Evolutionary conservation across 306 rosid species (phyloP).

Genomic region (Comarum palustre): DNA sequence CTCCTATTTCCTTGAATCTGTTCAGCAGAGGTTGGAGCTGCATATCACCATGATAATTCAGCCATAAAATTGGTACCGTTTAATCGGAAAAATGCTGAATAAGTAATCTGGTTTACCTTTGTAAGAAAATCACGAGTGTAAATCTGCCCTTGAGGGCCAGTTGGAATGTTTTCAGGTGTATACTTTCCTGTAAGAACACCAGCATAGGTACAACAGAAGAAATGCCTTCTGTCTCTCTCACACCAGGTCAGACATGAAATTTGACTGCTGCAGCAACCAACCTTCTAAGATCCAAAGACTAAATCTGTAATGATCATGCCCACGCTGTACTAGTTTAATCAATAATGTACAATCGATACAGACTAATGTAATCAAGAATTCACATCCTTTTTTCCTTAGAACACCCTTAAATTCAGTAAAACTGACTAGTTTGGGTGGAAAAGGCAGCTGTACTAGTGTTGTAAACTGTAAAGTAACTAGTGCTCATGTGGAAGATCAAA

Average conservation of each 20-base stretch:
- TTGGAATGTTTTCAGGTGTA: constrained; percentile 69
- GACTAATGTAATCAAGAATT: background rate
- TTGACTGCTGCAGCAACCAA: background rate
- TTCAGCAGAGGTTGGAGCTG: constrained; percentile 87
- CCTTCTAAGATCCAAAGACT: background rate
- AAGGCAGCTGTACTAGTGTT: background rate
- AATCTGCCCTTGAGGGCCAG: constrained; percentile 73
- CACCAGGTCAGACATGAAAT: background rate
- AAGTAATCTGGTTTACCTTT: constrained; percentile 35
- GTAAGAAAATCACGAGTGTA: constrained; percentile 71
- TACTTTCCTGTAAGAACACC: constrained; percentile 90
- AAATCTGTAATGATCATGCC: background rate
- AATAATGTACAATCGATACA: background rate
- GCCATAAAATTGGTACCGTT: constrained; percentile 4
- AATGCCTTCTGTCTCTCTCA: background rate
- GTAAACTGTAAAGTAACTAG: background rate
- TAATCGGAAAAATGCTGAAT: constrained; percentile 11
- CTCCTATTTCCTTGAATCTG: constrained; percentile 61
- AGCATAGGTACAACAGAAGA: constrained; percentile 26
- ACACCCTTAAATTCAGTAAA: background rate
- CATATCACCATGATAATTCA: constrained; percentile 30
- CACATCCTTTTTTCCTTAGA: background rate
- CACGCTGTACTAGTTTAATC: background rate
- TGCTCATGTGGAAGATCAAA: background rate
- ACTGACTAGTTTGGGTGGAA: background rate